These are phyloP conservation scores for Venturia asperata DNA, from an alignment of 2,329 filamentous ascomycete species.

Conservation along the genomic window DNA sequence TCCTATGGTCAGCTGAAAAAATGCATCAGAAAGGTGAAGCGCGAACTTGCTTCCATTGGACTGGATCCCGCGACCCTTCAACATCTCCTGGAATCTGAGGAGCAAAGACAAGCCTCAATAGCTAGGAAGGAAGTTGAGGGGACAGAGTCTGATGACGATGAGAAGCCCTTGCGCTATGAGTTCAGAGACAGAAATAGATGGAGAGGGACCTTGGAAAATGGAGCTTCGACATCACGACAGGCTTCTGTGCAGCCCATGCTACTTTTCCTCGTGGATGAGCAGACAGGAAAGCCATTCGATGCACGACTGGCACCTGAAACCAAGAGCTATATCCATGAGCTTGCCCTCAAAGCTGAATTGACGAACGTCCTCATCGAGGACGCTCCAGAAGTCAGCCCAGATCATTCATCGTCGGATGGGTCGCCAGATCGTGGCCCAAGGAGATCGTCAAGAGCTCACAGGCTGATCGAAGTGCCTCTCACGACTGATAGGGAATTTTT, in stretches of 20 bases:
- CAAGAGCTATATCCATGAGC: slow-evolving; percentile 53
- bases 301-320: slow-evolving; percentile 61
- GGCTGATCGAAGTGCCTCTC: slow-evolving; percentile 64
- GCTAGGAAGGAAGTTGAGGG: slow-evolving; percentile 18
- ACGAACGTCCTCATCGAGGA: slow-evolving; percentile 30
- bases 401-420: background rate
- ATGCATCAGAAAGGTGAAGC: slow-evolving; percentile 72
- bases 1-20: slow-evolving; percentile 83
- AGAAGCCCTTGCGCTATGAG: slow-evolving; percentile 34
- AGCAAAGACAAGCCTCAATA: slow-evolving; percentile 4
- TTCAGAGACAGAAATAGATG: slow-evolving; percentile 21
- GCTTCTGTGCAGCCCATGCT: slow-evolving; percentile 54
- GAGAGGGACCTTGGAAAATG: slow-evolving; percentile 20
- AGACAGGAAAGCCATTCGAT: slow-evolving; percentile 60
- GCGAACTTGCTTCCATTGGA: slow-evolving; percentile 63
- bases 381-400: background rate
- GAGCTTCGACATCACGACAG: slow-evolving; percentile 22
- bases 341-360: slow-evolving; percentile 45
- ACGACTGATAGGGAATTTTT: slow-evolving; percentile 77
- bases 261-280: slow-evolving; percentile 60
- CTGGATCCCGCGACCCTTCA: slow-evolving; percentile 65
- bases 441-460: slow-evolving; percentile 27
- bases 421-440: background rate
- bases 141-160: slow-evolving; percentile 20
- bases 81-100: slow-evolving; percentile 48